A percentile compares a stretch with the other conserved stretches of the same genome.
Conservation (phyloP, 495 filamentous ascomycete species). For the Penicillium verhagenii region DNA sequence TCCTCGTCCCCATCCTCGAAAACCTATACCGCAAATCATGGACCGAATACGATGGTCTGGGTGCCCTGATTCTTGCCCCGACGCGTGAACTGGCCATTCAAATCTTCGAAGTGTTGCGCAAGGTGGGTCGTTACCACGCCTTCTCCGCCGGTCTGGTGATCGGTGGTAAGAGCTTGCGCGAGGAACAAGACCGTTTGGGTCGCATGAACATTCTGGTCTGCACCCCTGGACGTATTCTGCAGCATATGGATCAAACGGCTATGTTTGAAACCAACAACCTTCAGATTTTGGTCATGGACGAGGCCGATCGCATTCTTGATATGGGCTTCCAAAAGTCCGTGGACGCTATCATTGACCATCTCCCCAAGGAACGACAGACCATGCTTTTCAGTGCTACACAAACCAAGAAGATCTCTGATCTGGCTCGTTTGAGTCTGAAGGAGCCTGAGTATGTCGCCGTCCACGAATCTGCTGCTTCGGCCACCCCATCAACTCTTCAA, state of each 20-base stretch:
- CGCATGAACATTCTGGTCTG: slow-evolving; percentile 98
- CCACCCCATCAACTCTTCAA: slow-evolving; percentile 80
- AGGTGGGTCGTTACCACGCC: slow-evolving; percentile 82
- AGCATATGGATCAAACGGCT: slow-evolving; percentile 94
- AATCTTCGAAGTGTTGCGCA: slow-evolving; percentile 93
- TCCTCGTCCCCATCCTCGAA: slow-evolving; percentile 88
- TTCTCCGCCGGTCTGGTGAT: slow-evolving; percentile 95
- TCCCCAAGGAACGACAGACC: slow-evolving; percentile 85
- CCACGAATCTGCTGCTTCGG: slow-evolving; percentile 75
- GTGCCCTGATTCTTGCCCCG: slow-evolving; percentile 89
- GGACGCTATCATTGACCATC: slow-evolving; percentile 90
- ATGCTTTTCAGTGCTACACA: slow-evolving; percentile 96
- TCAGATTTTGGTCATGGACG: slow-evolving; percentile 91
- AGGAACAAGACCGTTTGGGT: slow-evolving; percentile 81
- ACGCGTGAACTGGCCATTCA: slow-evolving; percentile 95
- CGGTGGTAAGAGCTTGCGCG: slow-evolving; percentile 86
- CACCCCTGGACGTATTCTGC: slow-evolving; percentile 90
- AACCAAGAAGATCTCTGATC: slow-evolving; percentile 87
- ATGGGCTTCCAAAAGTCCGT: slow-evolving; percentile 94
- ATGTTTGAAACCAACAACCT: slow-evolving; percentile 86
- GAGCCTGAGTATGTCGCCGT: slow-evolving; percentile 95
- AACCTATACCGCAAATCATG: slow-evolving; percentile 90
- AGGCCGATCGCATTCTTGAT: slow-evolving; percentile 95
- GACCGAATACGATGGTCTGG: slow-evolving; percentile 87
- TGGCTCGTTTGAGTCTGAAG: slow-evolving; percentile 81